phyloP scores from a whole-genome alignment of 805 yeast genomes.

The Wickerhamiella hasegawae region DNA sequence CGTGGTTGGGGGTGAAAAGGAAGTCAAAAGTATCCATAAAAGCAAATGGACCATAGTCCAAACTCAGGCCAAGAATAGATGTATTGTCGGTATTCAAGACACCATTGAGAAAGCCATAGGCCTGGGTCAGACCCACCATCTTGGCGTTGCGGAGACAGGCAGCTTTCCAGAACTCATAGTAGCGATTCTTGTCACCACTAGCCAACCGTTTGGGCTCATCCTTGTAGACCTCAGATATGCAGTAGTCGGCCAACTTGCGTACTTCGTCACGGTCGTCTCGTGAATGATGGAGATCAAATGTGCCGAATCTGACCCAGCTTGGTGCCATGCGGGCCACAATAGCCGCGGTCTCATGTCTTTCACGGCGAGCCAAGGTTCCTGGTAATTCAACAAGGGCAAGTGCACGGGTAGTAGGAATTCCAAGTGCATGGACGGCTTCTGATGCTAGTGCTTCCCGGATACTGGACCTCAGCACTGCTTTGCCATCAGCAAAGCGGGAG shows the following conservation, averaged over 20 bases:
- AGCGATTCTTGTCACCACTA: conserved; percentile 22
- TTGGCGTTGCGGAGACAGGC: conserved; percentile 58
- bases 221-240: conserved; percentile 45
- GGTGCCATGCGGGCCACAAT: conserved; percentile 71
- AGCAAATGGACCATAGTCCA: conserved; percentile 93
- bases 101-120: conserved; percentile 86
- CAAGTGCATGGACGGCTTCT: conserved; percentile 64
- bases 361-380: conserved; percentile 57
- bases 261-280: conserved; percentile 53
- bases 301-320: conserved; percentile 77
- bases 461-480: conserved; percentile 78
- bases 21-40: conserved; percentile 78
- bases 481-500: conserved; percentile 93
- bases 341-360: conserved; percentile 65
- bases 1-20: conserved; percentile 75
- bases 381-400: conserved; percentile 59
- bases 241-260: conserved; percentile 50
- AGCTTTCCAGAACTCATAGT: conserved; percentile 57
- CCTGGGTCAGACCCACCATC: conserved; percentile 73
- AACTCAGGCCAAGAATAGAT: conserved; percentile 68
- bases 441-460: conserved; percentile 77
- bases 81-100: conserved; percentile 92
- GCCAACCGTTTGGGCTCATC: conserved; percentile 20
- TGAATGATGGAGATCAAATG: conserved; percentile 68
- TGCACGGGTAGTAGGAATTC: conserved; percentile 79